A percentile compares a stretch with the other conserved stretches of the same genome.
Conservation (phyloP, 1,284 basidiomycete genomes). For the Peniophora sp. region DNA sequence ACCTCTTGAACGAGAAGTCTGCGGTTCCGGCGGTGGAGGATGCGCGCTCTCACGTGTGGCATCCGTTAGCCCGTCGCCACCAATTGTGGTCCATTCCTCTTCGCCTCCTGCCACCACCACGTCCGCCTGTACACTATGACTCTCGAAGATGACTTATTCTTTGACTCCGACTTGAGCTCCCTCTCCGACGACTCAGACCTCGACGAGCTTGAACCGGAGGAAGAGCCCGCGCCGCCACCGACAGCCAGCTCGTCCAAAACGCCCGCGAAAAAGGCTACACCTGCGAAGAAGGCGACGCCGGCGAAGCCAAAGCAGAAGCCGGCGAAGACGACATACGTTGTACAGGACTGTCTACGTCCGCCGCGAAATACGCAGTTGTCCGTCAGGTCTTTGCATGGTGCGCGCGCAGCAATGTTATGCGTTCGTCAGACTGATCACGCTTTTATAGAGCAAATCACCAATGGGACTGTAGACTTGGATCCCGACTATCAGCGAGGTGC, state of each 20-base stretch:
- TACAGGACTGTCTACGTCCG: background rate
- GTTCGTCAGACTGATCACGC: background rate
- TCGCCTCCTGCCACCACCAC: no score
- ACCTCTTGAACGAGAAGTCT: no score
- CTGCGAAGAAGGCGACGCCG: background rate
- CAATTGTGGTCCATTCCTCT: no score
- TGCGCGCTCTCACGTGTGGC: no score
- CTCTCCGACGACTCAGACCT: background rate
- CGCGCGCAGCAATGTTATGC: background rate
- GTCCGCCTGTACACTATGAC: no score
- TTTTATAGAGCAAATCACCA: conserved; percentile 49
- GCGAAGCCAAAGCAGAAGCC: background rate
- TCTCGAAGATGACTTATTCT: background rate
- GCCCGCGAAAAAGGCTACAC: background rate
- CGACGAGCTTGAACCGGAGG: background rate
- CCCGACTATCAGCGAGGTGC: conserved; percentile 71
- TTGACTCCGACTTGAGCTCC: background rate
- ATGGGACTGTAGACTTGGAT: conserved; percentile 53
- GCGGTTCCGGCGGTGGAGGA: no score
- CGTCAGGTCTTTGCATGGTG: background rate
- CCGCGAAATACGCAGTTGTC: background rate
- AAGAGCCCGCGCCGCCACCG: background rate
- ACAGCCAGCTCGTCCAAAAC: background rate
- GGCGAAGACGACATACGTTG: background rate
- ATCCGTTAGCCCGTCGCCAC: no score